phyloP scores from a whole-genome alignment of 1,284 basidiomycete genomes.

The Pseudozyma thailandica region DNA sequence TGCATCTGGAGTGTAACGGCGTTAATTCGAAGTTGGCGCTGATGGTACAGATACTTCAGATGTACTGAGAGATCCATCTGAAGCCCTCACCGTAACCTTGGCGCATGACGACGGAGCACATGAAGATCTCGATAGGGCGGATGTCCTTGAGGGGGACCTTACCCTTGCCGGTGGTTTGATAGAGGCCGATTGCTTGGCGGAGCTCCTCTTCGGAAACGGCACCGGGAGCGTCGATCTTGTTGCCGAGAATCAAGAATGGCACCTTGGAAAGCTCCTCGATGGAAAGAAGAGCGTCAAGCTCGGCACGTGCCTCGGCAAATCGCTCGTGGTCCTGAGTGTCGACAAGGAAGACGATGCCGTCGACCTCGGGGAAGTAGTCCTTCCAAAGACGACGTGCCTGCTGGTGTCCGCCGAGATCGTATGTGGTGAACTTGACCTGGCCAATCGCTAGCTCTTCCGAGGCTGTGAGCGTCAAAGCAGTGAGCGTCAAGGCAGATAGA shows the following conservation, averaged over 20 bases:
- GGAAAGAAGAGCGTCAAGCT: constrained; percentile 91
- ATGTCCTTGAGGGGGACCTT: constrained; percentile 97
- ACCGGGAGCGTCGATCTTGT: constrained; percentile 99
- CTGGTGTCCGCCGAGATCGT: constrained; percentile 96
- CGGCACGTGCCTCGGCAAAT: constrained; percentile 93
- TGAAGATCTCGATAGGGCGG: constrained; percentile 98
- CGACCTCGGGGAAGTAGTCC: constrained; percentile 99
- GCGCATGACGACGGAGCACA: constrained; percentile 99
- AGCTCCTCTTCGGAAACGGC: constrained; percentile 98
- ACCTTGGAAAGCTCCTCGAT: constrained; percentile 87
- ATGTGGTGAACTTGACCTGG: constrained; percentile 98
- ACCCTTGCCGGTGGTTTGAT: constrained; percentile 99
- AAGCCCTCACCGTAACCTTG: constrained; percentile 99
- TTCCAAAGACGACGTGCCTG: constrained; percentile 98
- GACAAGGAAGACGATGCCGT: constrained; percentile 98
- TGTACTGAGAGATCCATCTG: constrained; percentile 98
- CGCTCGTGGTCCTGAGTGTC: constrained; percentile 97
- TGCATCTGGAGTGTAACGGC: background rate
- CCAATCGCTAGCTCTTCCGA: constrained; percentile 99
- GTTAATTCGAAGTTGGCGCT: background rate
- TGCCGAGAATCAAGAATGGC: constrained; percentile 97
- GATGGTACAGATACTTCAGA: constrained; percentile 9
- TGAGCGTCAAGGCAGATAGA: background rate
- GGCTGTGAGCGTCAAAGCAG: constrained; percentile 72
- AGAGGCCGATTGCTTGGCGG: constrained; percentile 91